Evolutionary conservation across 2,329 filamentous ascomycete genomes (phyloP).

Genomic region (Sporothrix curviconia): DNA sequence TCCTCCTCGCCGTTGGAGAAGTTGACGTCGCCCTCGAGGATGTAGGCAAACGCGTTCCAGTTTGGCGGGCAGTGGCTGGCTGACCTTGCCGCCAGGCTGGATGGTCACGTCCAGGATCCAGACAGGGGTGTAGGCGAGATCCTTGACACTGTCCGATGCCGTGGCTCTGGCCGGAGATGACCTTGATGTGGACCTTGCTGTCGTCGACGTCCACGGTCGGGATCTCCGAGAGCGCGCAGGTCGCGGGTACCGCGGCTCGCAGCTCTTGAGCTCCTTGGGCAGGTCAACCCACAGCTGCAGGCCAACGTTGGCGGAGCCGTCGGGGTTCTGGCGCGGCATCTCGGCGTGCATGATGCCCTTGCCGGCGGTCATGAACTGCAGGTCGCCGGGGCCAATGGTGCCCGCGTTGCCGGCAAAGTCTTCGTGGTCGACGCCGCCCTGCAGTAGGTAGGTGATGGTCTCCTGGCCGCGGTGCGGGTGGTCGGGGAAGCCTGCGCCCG

Average conservation of each 20-base stretch:
- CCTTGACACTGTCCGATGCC: slow-evolving; percentile 81
- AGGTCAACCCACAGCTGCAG: slow-evolving; percentile 96
- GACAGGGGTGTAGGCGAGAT: slow-evolving; percentile 90
- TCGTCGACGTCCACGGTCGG: slow-evolving; percentile 65
- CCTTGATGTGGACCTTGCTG: slow-evolving; percentile 72
- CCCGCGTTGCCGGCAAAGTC: slow-evolving; percentile 84
- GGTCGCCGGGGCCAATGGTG: slow-evolving; percentile 76
- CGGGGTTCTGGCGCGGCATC: slow-evolving; percentile 76
- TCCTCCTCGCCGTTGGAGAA: slow-evolving; percentile 50
- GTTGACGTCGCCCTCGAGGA: slow-evolving; percentile 63
- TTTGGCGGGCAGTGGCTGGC: slow-evolving; percentile 67
- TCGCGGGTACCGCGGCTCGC: slow-evolving; percentile 92
- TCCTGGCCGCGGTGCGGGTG: slow-evolving; percentile 81
- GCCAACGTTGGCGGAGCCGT: slow-evolving; percentile 73
- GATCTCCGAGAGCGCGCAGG: slow-evolving; percentile 69
- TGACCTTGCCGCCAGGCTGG: slow-evolving; percentile 68
- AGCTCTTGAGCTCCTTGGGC: slow-evolving; percentile 71
- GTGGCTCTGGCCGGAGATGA: slow-evolving; percentile 80
- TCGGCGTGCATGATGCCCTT: slow-evolving; percentile 89
- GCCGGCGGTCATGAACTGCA: slow-evolving; percentile 98
- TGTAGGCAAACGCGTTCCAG: slow-evolving; percentile 90
- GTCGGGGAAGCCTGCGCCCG: slow-evolving; percentile 83
- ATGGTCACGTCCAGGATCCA: slow-evolving; percentile 86
- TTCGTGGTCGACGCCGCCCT: slow-evolving; percentile 81
- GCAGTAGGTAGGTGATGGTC: slow-evolving; percentile 81